Evolutionary conservation across 352 stramenopile genomes (phyloP), one percentile per base, ranked within the genome.

Genomic region (Globisporangium sylvaticum): DNA sequence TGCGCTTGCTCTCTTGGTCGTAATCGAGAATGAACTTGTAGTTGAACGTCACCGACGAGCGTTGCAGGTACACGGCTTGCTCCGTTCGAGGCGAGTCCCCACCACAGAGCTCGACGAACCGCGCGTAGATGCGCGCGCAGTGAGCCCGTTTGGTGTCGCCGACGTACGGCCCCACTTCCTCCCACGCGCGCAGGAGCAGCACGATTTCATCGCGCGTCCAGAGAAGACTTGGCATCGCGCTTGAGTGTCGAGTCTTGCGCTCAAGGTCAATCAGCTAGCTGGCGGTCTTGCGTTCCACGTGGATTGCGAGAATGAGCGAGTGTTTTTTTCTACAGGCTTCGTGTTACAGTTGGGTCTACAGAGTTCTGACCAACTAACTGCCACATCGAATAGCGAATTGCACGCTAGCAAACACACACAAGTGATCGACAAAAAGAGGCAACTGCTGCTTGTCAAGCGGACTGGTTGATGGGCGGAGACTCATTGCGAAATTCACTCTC

Each of bases 81-180:
- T 64, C 58, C 20, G 60, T 58, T 8, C 60, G 60, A 31, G 58
- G 25, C 8, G 46, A 53, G 8, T 4, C 34, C 4, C 46, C 46
- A 5, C 46, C 60, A 12, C 60, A 34, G 9, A 66, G 60, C n/a
- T 66, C 46, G 3, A 25, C 24, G 31, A 66, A 66, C 2, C n/a
- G 46, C 4, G 22, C n/a, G 24, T 66, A 46, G 46, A 66, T 59
- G 8, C 42, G 46, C 31, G 10, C 22, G 29, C 60, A 66, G 46
- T 58, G 60, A 5, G 60, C 24, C 1, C 50, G n/a, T 15, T 66
- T 31, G 1, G n/a, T 44, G 18, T 64, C 58, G 24, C 25, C 24
- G 12, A 9, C 18, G 24, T 37, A 9, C 9, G 24, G 12, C 8
- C 7, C 15, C 0, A 58, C n/a, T 3, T 66, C 60, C 7, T 48